Conservation (phyloP, 305 asterid genomes). For the Solanum hybrid region DNA sequence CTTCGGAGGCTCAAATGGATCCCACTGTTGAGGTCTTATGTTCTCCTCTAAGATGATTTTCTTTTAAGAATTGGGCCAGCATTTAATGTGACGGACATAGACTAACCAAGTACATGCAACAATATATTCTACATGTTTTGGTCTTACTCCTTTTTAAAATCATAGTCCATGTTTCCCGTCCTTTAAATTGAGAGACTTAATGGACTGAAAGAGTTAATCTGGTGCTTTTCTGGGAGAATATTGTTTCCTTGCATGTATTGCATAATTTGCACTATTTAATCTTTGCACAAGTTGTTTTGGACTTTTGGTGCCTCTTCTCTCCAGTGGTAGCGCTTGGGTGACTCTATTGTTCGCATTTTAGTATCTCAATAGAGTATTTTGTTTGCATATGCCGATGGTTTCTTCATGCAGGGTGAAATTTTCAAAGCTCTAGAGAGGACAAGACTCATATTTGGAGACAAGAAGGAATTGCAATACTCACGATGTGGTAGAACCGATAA, state of each 20-base stretch:
- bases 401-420: constrained; percentile 64
- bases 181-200: not conserved
- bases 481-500: constrained; percentile 99
- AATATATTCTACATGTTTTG: not conserved
- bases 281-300: not conserved
- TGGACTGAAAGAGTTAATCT: not conserved
- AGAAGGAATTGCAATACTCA: constrained; percentile 76
- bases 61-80: not conserved
- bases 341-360: not conserved
- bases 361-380: not conserved
- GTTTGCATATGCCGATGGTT: not conserved
- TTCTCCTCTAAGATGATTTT: not conserved
- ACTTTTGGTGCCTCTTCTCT: not conserved
- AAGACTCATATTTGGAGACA: constrained; percentile 69
- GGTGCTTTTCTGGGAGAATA: not conserved
- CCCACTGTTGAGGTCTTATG: constrained; percentile 79
- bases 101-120: not conserved
- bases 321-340: not conserved
- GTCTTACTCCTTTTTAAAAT: not conserved
- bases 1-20: constrained; percentile 92
- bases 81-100: not conserved
- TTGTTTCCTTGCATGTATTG: not conserved
- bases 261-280: not conserved
- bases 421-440: constrained; percentile 77
- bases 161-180: not conserved